Evolutionary conservation across 2,329 filamentous ascomycete species (phyloP).

Genomic region (Pyricularia sp.): DNA sequence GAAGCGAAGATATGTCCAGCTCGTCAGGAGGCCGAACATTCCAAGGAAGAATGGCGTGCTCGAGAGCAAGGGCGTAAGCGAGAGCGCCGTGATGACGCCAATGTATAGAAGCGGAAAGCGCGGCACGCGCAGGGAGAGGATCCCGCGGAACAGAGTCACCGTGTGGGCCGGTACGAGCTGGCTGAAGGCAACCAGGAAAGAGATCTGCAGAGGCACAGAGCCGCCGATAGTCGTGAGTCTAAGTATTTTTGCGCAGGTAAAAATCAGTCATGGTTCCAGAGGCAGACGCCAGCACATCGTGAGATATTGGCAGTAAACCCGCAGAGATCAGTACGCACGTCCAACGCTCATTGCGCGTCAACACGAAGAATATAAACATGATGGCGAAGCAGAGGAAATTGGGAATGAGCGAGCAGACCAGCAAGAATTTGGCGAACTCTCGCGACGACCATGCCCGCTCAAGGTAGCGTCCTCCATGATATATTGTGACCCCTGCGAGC

Average conservation of each 20-base stretch:
- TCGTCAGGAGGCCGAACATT: constrained; percentile 71
- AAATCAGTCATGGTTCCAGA: neutral
- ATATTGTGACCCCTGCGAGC: constrained; percentile 69
- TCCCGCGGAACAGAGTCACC: constrained; percentile 81
- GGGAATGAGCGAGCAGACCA: constrained; percentile 68
- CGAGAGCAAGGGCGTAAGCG: constrained; percentile 47
- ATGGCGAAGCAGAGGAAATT: constrained; percentile 67
- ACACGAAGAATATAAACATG: constrained; percentile 57
- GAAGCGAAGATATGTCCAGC: constrained; percentile 95
- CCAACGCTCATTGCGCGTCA: constrained; percentile 58
- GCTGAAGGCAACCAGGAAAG: constrained; percentile 94
- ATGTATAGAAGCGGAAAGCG: constrained; percentile 64
- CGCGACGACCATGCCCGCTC: constrained; percentile 91
- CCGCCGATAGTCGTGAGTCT: constrained; percentile 79
- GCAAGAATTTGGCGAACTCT: constrained; percentile 85
- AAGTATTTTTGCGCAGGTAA: constrained; percentile 10
- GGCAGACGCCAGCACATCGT: neutral
- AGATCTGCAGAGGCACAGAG: constrained; percentile 80
- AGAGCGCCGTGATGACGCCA: constrained; percentile 58
- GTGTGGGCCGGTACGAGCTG: constrained; percentile 96
- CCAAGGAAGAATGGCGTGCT: constrained; percentile 72
- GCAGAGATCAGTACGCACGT: constrained; percentile 38
- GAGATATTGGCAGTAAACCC: neutral
- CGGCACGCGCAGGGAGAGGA: constrained; percentile 80
- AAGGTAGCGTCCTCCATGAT: constrained; percentile 88